These are phyloP conservation scores for Pleurotus tuoliensis DNA, from an alignment of 768 basidiomycete species.

Conservation along the genomic window DNA sequence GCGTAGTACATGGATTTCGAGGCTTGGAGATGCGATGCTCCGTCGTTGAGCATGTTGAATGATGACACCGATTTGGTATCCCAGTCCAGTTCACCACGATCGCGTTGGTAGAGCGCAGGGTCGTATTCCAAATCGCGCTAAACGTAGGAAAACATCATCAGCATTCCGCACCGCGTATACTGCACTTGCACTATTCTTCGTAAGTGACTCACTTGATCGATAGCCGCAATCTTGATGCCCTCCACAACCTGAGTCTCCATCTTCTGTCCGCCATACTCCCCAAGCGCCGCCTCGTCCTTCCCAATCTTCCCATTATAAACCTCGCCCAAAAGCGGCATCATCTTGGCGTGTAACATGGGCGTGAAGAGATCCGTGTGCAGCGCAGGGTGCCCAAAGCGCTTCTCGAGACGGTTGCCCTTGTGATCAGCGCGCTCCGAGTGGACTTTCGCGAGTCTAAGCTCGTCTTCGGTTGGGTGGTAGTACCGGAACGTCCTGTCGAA, in stretches of 20 bases:
- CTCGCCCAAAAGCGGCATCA: constrained; percentile 73
- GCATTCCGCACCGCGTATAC: background rate
- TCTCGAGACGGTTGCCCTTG: constrained; percentile 71
- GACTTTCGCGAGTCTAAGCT: constrained; percentile 69
- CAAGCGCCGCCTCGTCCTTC: constrained; percentile 57
- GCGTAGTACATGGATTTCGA: constrained; percentile 38
- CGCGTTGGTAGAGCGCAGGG: constrained; percentile 71
- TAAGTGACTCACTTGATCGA: constrained; percentile 55
- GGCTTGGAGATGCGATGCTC: constrained; percentile 36
- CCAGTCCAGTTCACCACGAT: constrained; percentile 86
- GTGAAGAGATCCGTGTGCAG: constrained; percentile 84
- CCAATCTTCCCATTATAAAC: constrained; percentile 75
- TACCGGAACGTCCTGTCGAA: constrained; percentile 72
- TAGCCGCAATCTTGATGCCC: constrained; percentile 79
- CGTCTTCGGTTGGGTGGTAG: constrained; percentile 79
- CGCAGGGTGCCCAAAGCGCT: constrained; percentile 93
- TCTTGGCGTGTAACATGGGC: constrained; percentile 81
- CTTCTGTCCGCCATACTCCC: constrained; percentile 76
- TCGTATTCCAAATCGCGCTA: constrained; percentile 79
- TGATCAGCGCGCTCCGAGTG: constrained; percentile 77
- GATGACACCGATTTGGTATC: constrained; percentile 75
- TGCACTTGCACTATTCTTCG: background rate
- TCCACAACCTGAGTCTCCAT: constrained; percentile 73
- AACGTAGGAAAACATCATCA: constrained; percentile 1
- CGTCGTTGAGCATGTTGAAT: constrained; percentile 45